phyloP scores from a whole-genome alignment of 371 early-diverging fungal species.

The Choanephora cucurbitarum region DNA sequence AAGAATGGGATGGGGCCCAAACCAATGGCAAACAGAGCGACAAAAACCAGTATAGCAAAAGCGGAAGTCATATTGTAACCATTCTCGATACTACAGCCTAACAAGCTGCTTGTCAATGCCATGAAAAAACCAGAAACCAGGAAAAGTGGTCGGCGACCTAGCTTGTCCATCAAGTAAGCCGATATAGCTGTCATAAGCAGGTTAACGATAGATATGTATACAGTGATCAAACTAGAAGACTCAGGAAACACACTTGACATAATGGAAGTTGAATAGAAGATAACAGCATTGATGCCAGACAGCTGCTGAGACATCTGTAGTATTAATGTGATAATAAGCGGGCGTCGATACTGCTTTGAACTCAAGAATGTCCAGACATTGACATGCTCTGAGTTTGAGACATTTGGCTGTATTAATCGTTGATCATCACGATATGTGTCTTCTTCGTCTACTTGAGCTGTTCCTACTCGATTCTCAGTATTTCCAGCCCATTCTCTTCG shows the following conservation, averaged over 20 bases:
- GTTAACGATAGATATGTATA: slow-evolving; percentile 78
- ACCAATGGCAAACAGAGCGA: slow-evolving; percentile 88
- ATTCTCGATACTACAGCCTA: slow-evolving; percentile 63
- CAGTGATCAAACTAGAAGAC: slow-evolving; percentile 64
- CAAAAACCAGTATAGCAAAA: slow-evolving; percentile 72
- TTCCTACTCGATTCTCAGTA: slow-evolving; percentile 5
- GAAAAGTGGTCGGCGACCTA: slow-evolving; percentile 81
- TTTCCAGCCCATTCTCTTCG: slow-evolving; percentile 42
- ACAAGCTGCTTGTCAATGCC: slow-evolving; percentile 53
- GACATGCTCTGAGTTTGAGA: slow-evolving; percentile 12
- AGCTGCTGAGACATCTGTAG: slow-evolving; percentile 83
- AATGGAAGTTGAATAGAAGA: slow-evolving; percentile 84
- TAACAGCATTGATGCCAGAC: slow-evolving; percentile 93
- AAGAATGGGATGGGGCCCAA: slow-evolving; percentile 89
- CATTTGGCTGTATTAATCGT: neutral
- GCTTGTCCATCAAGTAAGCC: slow-evolving; percentile 75
- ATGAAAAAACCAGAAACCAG: slow-evolving; percentile 67
- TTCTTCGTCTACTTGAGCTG: slow-evolving; percentile 12
- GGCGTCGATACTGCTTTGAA: slow-evolving; percentile 55
- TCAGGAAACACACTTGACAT: slow-evolving; percentile 67
- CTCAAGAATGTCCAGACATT: slow-evolving; percentile 47
- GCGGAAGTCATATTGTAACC: slow-evolving; percentile 60
- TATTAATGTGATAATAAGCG: slow-evolving; percentile 70
- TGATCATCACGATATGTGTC: neutral
- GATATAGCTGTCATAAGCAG: slow-evolving; percentile 73